Conservation (phyloP, 306 rosid genomes). For the Dalbergia cochinchinensis region DNA sequence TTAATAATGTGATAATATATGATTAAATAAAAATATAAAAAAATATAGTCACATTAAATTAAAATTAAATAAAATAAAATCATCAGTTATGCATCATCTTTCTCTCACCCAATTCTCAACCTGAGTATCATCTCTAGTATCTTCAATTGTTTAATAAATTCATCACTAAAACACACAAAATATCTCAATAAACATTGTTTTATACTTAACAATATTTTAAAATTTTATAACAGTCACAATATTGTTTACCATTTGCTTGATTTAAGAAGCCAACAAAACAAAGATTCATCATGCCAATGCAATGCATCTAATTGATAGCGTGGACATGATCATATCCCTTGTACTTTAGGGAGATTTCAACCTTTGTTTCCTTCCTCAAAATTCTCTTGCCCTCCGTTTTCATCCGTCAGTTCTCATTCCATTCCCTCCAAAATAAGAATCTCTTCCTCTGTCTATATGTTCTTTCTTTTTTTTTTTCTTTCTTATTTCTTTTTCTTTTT, state of each 20-base stretch:
- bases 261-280: too few relatives aligned
- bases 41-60: neutral
- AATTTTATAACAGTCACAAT: too few relatives aligned
- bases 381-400: constrained; percentile 53
- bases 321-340: neutral
- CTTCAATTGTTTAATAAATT: neutral
- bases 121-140: neutral
- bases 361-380: constrained; percentile 62
- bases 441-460: constrained; percentile 40
- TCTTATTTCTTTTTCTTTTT: constrained; percentile 33
- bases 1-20: neutral
- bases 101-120: neutral
- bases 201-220: neutral
- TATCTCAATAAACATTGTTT: neutral
- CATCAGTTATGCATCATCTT: neutral
- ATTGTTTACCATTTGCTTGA: too few relatives aligned
- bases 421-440: constrained; percentile 51
- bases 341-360: constrained; percentile 36
- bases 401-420: constrained; percentile 53
- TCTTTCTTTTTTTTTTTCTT: too few relatives aligned
- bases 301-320: too few relatives aligned
- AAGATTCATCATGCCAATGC: too few relatives aligned
- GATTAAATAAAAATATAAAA: neutral
- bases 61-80: neutral
- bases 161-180: neutral